Percentiles rank a stretch among this genome's conserved stretches.
Evolutionary conservation across 345 rosid species (phyloP).

Genomic region (Rhodamnia rubescens): DNA sequence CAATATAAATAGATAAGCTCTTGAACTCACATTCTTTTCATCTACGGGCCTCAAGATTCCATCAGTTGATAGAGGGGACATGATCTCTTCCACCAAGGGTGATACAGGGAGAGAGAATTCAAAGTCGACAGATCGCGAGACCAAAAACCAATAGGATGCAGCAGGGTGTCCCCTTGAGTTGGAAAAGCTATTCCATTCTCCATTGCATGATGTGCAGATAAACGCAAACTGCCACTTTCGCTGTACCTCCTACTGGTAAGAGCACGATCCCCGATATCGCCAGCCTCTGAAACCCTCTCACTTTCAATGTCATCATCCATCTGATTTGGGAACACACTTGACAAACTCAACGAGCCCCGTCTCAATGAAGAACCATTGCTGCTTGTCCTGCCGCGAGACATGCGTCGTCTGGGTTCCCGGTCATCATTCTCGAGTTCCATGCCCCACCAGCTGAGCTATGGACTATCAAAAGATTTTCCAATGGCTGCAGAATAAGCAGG

Average conservation of each 20-base stretch:
- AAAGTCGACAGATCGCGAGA: conserved; percentile 12
- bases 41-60: conserved; percentile 22
- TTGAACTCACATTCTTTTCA: conserved; percentile 15
- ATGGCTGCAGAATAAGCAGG: neutral
- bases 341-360: conserved; percentile 31
- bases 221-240: conserved; percentile 27
- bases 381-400: conserved; percentile 28
- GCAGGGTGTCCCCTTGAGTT: conserved; percentile 10
- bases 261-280: conserved; percentile 79
- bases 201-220: conserved; percentile 12
- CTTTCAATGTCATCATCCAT: conserved; percentile 37
- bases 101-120: conserved; percentile 16
- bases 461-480: neutral
- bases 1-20: neutral
- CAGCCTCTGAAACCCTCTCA: conserved; percentile 76
- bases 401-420: conserved; percentile 9
- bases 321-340: conserved; percentile 14
- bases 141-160: conserved; percentile 7
- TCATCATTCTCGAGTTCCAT: conserved; percentile 33
- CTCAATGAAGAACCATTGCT: conserved; percentile 39
- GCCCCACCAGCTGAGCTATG: neutral
- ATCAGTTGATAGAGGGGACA: conserved; percentile 37
- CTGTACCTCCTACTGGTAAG: conserved; percentile 35
- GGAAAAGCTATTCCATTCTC: conserved; percentile 26
- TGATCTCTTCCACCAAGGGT: conserved; percentile 26